phyloP scores from a whole-genome alignment of 2,329 filamentous ascomycete genomes.

The Xylariaceae sp. region DNA sequence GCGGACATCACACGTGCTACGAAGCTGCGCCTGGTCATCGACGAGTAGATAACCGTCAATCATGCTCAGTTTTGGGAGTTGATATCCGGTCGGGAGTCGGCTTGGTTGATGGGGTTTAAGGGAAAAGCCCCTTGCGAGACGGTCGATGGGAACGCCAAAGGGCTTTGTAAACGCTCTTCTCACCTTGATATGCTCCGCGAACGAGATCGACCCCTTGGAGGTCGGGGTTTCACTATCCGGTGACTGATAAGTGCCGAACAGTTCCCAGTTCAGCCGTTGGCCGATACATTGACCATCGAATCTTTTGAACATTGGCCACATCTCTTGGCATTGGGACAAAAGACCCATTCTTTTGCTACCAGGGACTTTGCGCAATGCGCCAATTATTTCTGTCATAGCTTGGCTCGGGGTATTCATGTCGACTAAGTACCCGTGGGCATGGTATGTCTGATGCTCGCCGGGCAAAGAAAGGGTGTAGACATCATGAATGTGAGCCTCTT shows the following conservation, averaged over 20 bases:
- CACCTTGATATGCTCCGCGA: not conserved
- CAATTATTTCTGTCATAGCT: not conserved
- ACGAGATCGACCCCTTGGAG: not conserved
- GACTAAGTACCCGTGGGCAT: not conserved
- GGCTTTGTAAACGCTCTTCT: not conserved
- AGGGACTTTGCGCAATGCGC: not conserved
- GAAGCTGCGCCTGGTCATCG: not conserved
- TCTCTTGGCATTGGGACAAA: not conserved
- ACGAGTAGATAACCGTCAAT: slow-evolving; percentile 1
- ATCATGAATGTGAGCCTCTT: not conserved
- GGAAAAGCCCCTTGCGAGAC: not conserved
- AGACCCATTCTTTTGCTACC: not conserved
- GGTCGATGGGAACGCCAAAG: not conserved
- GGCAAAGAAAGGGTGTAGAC: not conserved
- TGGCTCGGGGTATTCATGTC: not conserved
- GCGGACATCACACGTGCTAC: not conserved
- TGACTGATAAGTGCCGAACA: not conserved
- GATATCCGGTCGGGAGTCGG: not conserved
- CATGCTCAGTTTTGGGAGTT: not conserved
- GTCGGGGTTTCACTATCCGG: not conserved
- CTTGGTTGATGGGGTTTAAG: not conserved
- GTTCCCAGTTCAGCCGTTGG: not conserved
- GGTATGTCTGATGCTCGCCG: not conserved
- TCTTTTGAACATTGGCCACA: not conserved
- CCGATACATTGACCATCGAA: not conserved